phyloP scores from a whole-genome alignment of 495 filamentous ascomycete genomes.

The Hypoxylon fragiforme region DNA sequence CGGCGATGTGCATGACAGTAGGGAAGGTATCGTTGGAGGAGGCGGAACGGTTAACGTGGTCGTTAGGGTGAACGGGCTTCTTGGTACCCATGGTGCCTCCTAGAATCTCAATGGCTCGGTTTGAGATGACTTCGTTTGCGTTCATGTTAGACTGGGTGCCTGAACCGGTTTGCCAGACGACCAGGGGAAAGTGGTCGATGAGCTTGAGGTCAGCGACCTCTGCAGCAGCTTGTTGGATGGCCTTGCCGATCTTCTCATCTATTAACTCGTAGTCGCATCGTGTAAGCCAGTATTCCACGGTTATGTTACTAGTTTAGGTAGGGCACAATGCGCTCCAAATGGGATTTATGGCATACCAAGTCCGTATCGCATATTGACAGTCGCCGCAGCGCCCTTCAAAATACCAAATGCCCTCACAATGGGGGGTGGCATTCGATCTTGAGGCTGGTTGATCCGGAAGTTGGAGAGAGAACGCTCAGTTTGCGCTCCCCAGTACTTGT shows the following conservation, averaged over 20 bases:
- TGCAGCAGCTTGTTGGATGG: slow-evolving; percentile 89
- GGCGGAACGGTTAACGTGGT: slow-evolving; percentile 98
- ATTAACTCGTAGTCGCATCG: slow-evolving; percentile 21
- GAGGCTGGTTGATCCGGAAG: slow-evolving; percentile 98
- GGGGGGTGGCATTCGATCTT: slow-evolving; percentile 95
- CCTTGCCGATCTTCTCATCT: slow-evolving; percentile 90
- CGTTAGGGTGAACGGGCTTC: slow-evolving; percentile 98
- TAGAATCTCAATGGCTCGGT: slow-evolving; percentile 97
- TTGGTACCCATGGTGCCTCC: slow-evolving; percentile 92
- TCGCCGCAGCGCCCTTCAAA: slow-evolving; percentile 93
- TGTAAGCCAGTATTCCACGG: slow-evolving; percentile 31
- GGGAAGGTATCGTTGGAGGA: slow-evolving; percentile 99
- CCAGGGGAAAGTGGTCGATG: slow-evolving; percentile 95
- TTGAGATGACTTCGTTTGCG: slow-evolving; percentile 99
- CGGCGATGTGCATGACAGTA: slow-evolving; percentile 99
- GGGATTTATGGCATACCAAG: slow-evolving; percentile 69
- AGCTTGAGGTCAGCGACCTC: slow-evolving; percentile 95
- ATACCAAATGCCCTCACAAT: slow-evolving; percentile 94
- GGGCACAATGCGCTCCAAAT: slow-evolving; percentile 13
- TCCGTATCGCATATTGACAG: slow-evolving; percentile 92
- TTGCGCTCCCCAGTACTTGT: slow-evolving; percentile 99
- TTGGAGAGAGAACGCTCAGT: slow-evolving; percentile 96
- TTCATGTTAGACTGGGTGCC: slow-evolving; percentile 99
- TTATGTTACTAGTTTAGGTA: slow-evolving; percentile 2
- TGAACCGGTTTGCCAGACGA: slow-evolving; percentile 98